Conservation (phyloP, 2,329 filamentous ascomycete genomes). For the Penicillium hesseltinei region DNA sequence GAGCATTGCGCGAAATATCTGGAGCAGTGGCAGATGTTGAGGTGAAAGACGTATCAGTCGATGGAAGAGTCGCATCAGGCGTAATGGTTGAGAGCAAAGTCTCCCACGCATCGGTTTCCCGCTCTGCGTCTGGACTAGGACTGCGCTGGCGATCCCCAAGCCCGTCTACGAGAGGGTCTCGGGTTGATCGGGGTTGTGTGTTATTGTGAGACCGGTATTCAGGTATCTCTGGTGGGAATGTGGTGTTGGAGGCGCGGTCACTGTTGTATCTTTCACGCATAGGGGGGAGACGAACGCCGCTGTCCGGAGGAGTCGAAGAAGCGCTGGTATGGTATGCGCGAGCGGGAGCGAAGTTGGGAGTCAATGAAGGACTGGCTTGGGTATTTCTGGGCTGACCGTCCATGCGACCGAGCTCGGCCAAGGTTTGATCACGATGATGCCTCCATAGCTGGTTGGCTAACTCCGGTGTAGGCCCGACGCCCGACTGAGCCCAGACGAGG, state of each 20-base stretch:
- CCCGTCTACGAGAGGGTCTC: constrained; percentile 57
- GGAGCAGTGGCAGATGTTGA: constrained; percentile 48
- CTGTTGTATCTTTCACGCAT: constrained; percentile 23
- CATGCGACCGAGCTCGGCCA: constrained; percentile 29
- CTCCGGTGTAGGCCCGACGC: constrained; percentile 5
- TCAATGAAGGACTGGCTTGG: constrained; percentile 29
- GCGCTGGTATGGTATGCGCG: constrained; percentile 29
- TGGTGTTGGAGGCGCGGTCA: constrained; percentile 25
- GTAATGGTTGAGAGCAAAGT: constrained; percentile 76
- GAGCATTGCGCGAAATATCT: constrained; percentile 25
- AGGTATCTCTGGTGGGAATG: constrained; percentile 26
- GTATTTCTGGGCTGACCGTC: constrained; percentile 10
- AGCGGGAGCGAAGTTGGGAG: constrained; percentile 48
- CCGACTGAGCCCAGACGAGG: constrained; percentile 9
- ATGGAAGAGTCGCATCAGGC: constrained; percentile 77
- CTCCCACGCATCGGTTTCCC: constrained; percentile 67
- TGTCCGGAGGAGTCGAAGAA: constrained; percentile 24
- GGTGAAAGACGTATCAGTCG: constrained; percentile 76
- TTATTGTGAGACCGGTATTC: constrained; percentile 17
- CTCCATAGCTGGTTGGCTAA: constrained; percentile 3
- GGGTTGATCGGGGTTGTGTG: constrained; percentile 20
- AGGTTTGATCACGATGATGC: constrained; percentile 31
- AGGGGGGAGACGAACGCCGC: constrained; percentile 24
- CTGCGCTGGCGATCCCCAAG: constrained; percentile 83
- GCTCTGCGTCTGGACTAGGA: constrained; percentile 60